A percentile compares a stretch with the other conserved stretches of the same genome.
Conservation (phyloP, 2,329 filamentous ascomycete species). For the Cryphonectria nitschkei region DNA sequence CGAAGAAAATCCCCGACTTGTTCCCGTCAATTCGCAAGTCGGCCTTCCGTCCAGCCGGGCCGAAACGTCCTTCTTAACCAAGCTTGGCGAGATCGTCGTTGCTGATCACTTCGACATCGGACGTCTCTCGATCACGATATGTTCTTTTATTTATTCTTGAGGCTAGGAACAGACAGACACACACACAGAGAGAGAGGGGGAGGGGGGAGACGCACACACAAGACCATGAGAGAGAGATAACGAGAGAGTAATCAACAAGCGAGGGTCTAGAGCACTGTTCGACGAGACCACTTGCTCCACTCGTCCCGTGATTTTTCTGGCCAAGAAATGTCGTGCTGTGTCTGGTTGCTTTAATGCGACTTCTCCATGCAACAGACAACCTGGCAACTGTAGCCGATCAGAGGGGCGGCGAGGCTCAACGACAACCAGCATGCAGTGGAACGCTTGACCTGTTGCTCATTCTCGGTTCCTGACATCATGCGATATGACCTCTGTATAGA, state of each 20-base stretch:
- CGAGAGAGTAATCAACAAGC: neutral
- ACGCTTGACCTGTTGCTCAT: neutral
- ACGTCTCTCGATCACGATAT: constrained; percentile 4
- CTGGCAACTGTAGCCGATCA: neutral
- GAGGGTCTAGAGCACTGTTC: neutral
- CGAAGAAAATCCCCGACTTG: neutral
- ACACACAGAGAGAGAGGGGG: too few relatives aligned
- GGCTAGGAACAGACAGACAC: neutral
- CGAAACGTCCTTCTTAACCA: constrained; percentile 24
- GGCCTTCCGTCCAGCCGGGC: constrained; percentile 21
- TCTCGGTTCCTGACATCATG: neutral
- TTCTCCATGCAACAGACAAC: constrained; percentile 4
- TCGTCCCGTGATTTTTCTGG: neutral
- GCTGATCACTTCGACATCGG: constrained; percentile 20
- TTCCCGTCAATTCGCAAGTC: neutral
- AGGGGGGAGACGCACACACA: too few relatives aligned
- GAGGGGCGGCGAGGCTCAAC: neutral
- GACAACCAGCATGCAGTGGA: constrained; percentile 4
- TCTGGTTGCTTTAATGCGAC: neutral
- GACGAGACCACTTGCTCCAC: neutral
- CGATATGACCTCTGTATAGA: neutral
- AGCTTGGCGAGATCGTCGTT: constrained; percentile 22
- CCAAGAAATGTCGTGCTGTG: neutral
- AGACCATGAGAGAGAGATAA: neutral
- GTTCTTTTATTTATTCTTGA: neutral